These are phyloP conservation scores for Sporothrix phasma DNA, from an alignment of 2,329 filamentous ascomycete species.

Conservation along the genomic window DNA sequence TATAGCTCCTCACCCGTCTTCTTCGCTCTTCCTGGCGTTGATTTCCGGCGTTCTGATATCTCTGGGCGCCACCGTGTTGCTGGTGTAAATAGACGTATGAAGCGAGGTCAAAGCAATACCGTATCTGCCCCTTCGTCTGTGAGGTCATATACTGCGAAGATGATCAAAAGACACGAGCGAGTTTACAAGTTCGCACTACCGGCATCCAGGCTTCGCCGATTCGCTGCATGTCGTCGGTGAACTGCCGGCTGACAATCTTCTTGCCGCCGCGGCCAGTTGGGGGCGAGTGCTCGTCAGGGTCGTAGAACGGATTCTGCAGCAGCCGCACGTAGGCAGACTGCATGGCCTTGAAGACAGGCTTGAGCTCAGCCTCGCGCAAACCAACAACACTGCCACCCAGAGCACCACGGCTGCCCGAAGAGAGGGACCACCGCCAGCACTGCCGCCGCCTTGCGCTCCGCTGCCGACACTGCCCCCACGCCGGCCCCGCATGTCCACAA, in stretches of 20 bases:
- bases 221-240: constrained; percentile 69
- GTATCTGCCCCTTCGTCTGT: neutral
- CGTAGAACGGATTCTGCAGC: constrained; percentile 90
- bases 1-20: neutral
- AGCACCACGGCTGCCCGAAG: constrained; percentile 7
- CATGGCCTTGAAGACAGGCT: constrained; percentile 81
- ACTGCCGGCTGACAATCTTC: constrained; percentile 72
- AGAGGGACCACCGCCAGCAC: neutral
- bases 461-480: constrained; percentile 23
- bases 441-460: constrained; percentile 21
- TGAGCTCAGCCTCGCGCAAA: constrained; percentile 76
- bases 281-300: constrained; percentile 72
- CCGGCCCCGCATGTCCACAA: constrained; percentile 82
- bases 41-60: neutral
- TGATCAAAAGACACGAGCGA: neutral
- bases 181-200: constrained; percentile 47
- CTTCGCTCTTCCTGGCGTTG: neutral
- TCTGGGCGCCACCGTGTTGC: neutral
- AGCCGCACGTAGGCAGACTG: constrained; percentile 86
- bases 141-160: too few species aligned
- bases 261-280: constrained; percentile 43
- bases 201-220: constrained; percentile 82
- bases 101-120: neutral
- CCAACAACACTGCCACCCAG: constrained; percentile 39
- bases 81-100: neutral